Evolutionary conservation across 1,284 basidiomycete species (phyloP), one percentile per base, ranked within the genome.

Genomic region (Apiotrichum sp.): DNA sequence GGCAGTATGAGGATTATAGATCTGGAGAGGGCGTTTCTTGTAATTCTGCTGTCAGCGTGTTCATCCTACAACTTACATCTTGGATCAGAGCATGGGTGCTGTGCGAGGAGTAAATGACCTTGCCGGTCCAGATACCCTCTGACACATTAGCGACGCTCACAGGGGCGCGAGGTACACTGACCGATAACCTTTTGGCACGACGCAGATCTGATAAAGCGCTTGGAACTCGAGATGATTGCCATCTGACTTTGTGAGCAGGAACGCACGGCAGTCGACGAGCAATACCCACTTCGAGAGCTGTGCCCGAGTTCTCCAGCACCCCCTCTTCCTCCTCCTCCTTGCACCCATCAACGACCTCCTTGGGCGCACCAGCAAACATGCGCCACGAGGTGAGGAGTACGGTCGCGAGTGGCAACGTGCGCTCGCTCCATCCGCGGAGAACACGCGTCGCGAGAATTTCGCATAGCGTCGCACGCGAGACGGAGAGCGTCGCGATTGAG

Each of bases 1-100:
- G 0, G 93, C 92, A 69, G 85, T 90, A 69, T 90, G 86, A 1
- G 93, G 93, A 69, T 97, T 91, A 73, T 96, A 96, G 66, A 95
- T 88, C 74, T 93, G 89, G 39, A 96, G 84, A 1, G 93, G 91
- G 36, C 84, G 89, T 51, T 86, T 83, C 78, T 96, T 96, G 77
- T 96, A 97, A 40, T 88, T 93, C 88, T 95, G 68, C 33, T 14
- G 46, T 53, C 49, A 60, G 58, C n/a, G 46, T 14, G 8, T 2
- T 3, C 29, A 39, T 14, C 42, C 14, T 8, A 44, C 41, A 7
- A 69, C 84, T 63, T 71, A 89, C 89, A 73, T 93, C 90, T 36
- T 88, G 86, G 32, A 93, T 83, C 55, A 93, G 86, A 2, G 88
- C 86, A 70, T 91, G 88, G 55, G 81, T 86, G 70, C 88, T 90